Evolutionary conservation across 2,329 filamentous ascomycete genomes (phyloP), one percentile per base, ranked within the genome.

Genomic region (Pseudogymnoascus sp.): DNA sequence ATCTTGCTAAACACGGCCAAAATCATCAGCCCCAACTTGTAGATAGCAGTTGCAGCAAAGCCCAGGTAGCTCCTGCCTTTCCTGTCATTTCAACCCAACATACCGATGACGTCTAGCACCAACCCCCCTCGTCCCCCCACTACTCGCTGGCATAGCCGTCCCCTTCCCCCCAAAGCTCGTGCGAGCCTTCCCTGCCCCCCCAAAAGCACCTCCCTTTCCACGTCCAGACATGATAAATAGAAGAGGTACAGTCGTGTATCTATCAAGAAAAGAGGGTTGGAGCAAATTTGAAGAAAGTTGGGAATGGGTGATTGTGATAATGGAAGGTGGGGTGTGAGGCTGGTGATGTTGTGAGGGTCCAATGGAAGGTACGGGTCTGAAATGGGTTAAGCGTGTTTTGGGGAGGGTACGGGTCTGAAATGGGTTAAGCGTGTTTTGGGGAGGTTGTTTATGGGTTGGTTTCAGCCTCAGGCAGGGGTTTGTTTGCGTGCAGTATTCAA

Each of bases 1-100:
- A 84, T 71, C 64, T 84, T 85, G 0, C 82, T 82, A 61, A 31
- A 22, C 38, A 22, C 4, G 0, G n/a, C 12, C 43, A 28, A 28
- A 46, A 24, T 14, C 5, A 14, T 50, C 24, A 50, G 43, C 41
- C n/a, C 22, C 8, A 7, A 2, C n/a, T 40, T n/a, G 2, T 6
- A 8, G 3, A 35, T 11, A 8, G 10, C 33, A 35, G 3, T 3
- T 35, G 6, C 33, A 35, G 10, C 10, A 31, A 31, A 8, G 6
- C 37, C n/a, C 37, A 38, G 37, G 16, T 22, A 6, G 8, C 3
- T 19, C 38, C 16, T 41, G n/a, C 14, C 22, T 5, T n/a, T 6
- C 6, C 40, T 14, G 6, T n/a, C 31, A 33, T 4, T 11, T 33
- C 8, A 33, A 33, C 4, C 31, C 12, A 28, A 50, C 43, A 53